These are phyloP conservation scores for Candida nonsorbophila DNA, from an alignment of 805 yeast species.

Conservation along the genomic window DNA sequence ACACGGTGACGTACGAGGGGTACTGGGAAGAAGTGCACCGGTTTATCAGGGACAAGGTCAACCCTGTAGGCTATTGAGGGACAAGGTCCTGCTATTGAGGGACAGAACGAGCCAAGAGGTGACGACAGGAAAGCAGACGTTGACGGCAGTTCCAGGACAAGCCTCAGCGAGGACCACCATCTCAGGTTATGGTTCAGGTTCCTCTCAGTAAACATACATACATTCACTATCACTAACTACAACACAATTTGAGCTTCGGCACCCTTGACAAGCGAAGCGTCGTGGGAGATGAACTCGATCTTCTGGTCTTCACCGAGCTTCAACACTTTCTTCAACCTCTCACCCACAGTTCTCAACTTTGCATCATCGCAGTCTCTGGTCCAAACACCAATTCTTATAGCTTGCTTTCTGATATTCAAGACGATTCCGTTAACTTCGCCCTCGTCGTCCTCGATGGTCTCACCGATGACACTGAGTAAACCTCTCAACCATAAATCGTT, in stretches of 20 bases:
- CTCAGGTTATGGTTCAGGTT: no score
- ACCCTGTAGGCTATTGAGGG: slow-evolving; percentile 31
- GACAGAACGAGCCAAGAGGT: no score
- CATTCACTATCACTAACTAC: no score
- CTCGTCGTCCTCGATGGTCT: slow-evolving; percentile 79
- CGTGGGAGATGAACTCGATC: slow-evolving; percentile 76
- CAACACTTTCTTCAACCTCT: slow-evolving; percentile 79
- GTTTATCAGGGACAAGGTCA: slow-evolving; percentile 44
- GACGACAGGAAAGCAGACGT: no score
- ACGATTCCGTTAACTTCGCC: slow-evolving; percentile 93
- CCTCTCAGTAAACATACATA: no score
- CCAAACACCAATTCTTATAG: slow-evolving; percentile 88
- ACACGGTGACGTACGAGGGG: slow-evolving; percentile 66
- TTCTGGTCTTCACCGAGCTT: slow-evolving; percentile 68
- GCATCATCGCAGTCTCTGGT: slow-evolving; percentile 69
- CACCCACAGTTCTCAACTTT: slow-evolving; percentile 71
- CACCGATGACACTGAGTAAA: slow-evolving; percentile 88
- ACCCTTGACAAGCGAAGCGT: slow-evolving; percentile 41
- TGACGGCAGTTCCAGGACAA: no score
- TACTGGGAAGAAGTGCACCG: slow-evolving; percentile 71
- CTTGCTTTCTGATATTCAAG: slow-evolving; percentile 77
- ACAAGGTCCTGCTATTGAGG: no score
- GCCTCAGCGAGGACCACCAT: no score
- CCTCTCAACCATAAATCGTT: slow-evolving; percentile 92
- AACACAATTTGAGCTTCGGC: slow-evolving; percentile 30